Percentiles rank a stretch among this genome's conserved stretches.
These are phyloP conservation scores for Cornus suecica DNA, from an alignment of 148 eudicot species.

Conservation along the genomic window DNA sequence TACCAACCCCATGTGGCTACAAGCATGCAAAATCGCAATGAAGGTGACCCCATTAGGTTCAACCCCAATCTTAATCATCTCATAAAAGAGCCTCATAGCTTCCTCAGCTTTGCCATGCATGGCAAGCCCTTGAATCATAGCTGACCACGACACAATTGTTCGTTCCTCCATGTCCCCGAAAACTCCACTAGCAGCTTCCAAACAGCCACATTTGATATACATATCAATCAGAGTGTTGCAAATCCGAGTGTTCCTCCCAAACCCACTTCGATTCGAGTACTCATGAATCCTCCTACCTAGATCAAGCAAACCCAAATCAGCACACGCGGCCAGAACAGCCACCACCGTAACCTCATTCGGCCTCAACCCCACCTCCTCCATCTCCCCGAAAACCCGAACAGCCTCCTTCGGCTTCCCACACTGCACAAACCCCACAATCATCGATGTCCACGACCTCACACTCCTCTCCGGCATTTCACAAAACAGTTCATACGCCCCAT, in stretches of 20 bases:
- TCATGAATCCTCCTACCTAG: slow-evolving; percentile 19
- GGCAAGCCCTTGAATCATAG: slow-evolving; percentile 21
- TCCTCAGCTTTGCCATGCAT: slow-evolving; percentile 20
- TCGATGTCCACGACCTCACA: slow-evolving; percentile 21
- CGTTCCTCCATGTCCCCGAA: slow-evolving; percentile 9
- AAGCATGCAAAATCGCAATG: slow-evolving; percentile 18
- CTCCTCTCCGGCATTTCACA: slow-evolving; percentile 18
- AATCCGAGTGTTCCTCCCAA: slow-evolving; percentile 10
- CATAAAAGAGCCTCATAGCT: slow-evolving; percentile 12
- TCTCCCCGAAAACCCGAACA: slow-evolving; percentile 1
- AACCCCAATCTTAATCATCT: slow-evolving; percentile 12
- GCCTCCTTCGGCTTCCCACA: slow-evolving; percentile 20
- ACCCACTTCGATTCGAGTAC: slow-evolving; percentile 12
- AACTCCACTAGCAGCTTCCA: slow-evolving; percentile 17
- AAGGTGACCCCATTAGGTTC: slow-evolving; percentile 20
- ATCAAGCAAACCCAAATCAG: slow-evolving; percentile 18
- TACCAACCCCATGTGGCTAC: slow-evolving; percentile 23
- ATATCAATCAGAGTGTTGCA: slow-evolving; percentile 19
- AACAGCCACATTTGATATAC: slow-evolving; percentile 24
- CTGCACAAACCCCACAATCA: slow-evolving; percentile 19
- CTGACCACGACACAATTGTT: slow-evolving; percentile 21
- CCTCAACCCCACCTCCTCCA: slow-evolving; percentile 11
- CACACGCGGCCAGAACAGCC: slow-evolving; percentile 20
- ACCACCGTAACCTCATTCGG: slow-evolving; percentile 23
- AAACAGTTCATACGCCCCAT: slow-evolving; percentile 10